phyloP scores from a whole-genome alignment of 805 yeast species.

The Cyberlindnera xishuangbannaensis region DNA sequence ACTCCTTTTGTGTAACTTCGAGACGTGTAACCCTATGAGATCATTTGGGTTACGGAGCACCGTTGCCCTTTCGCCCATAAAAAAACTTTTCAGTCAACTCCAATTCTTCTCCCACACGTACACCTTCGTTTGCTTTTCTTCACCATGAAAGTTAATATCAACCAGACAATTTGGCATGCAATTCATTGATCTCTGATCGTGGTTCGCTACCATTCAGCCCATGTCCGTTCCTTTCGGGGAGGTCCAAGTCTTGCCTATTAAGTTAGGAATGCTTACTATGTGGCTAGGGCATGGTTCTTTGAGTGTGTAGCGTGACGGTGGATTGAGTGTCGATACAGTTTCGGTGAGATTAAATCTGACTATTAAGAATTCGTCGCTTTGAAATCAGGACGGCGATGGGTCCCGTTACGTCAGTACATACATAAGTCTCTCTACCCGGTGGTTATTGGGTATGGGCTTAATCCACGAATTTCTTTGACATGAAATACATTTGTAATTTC shows the following conservation, averaged over 20 bases:
- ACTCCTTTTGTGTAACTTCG: neutral
- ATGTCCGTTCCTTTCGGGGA: conserved; percentile 6
- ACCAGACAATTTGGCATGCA: conserved; percentile 20
- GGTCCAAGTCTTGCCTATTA: conserved; percentile 28
- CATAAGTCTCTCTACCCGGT: too few relatives aligned
- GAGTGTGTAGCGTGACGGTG: conserved; percentile 3
- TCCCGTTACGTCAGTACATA: conserved; percentile 34
- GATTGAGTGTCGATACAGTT: conserved; percentile 23
- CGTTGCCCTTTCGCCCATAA: too few relatives aligned
- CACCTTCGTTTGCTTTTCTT: conserved; percentile 9
- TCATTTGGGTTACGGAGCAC: neutral
- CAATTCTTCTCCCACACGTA: too few relatives aligned
- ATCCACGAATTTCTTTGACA: too few relatives aligned
- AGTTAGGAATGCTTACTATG: conserved; percentile 26
- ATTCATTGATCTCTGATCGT: conserved; percentile 10
- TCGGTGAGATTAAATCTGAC: conserved; percentile 28
- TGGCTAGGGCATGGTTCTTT: conserved; percentile 11
- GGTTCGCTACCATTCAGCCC: conserved; percentile 17
- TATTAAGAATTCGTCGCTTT: conserved; percentile 26
- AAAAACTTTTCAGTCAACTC: too few relatives aligned
- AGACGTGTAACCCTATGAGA: neutral
- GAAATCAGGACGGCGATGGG: conserved; percentile 17
- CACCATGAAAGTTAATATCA: conserved; percentile 26
- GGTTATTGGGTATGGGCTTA: too few relatives aligned
- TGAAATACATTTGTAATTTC: too few relatives aligned